Evolutionary conservation across 2,329 filamentous ascomycete species (phyloP).

Genomic region (Myotisia sp.): DNA sequence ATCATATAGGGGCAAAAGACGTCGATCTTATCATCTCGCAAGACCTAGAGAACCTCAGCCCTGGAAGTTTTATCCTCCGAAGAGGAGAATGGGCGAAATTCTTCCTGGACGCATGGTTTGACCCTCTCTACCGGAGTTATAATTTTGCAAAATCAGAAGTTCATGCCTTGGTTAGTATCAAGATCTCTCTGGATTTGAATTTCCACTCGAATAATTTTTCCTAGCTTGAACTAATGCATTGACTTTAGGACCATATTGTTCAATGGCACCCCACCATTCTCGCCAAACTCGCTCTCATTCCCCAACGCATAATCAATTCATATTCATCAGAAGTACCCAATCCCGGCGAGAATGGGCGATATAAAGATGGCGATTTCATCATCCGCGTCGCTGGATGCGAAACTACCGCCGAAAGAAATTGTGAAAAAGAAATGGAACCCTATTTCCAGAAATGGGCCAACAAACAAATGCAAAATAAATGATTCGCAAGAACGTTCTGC

Average conservation of each 20-base stretch:
- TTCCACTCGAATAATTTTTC: neutral
- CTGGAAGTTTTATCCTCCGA: slow-evolving; percentile 63
- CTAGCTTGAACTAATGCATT: too few relatives aligned
- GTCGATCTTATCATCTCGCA: slow-evolving; percentile 75
- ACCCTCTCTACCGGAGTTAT: slow-evolving; percentile 83
- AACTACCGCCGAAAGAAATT: slow-evolving; percentile 42
- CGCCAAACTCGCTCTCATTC: slow-evolving; percentile 76
- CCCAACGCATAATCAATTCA: slow-evolving; percentile 68
- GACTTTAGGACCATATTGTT: slow-evolving; percentile 59
- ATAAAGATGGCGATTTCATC: slow-evolving; percentile 72
- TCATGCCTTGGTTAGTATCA: slow-evolving; percentile 61
- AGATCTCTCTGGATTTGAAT: slow-evolving; percentile 17
- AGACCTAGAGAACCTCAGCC: slow-evolving; percentile 63
- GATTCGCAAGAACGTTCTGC: neutral
- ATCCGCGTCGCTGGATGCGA: slow-evolving; percentile 66
- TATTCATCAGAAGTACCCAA: slow-evolving; percentile 44
- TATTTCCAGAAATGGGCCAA: slow-evolving; percentile 34
- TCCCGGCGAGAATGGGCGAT: slow-evolving; percentile 43
- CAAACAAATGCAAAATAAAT: slow-evolving; percentile 9
- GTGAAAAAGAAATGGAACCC: slow-evolving; percentile 55
- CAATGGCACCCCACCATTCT: slow-evolving; percentile 97
- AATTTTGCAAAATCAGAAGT: slow-evolving; percentile 92
- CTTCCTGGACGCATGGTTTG: slow-evolving; percentile 90
- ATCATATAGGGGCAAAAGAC: slow-evolving; percentile 59
- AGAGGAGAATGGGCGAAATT: slow-evolving; percentile 85